Evolutionary conservation across 768 basidiomycete genomes (phyloP), one percentile per base, ranked within the genome.

Genomic region (Dioszegia crocea): DNA sequence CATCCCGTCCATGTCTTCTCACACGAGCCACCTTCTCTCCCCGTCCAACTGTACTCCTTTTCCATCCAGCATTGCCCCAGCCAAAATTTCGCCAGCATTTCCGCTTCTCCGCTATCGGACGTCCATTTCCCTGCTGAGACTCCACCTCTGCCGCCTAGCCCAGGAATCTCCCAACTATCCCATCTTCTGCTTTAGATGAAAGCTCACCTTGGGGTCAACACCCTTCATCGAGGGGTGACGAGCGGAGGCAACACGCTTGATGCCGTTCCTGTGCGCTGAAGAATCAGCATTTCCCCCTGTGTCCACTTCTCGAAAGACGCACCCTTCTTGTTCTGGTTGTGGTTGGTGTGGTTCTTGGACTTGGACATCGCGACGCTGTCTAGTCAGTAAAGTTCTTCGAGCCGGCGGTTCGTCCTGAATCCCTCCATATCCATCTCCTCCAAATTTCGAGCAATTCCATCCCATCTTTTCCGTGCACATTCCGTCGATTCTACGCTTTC

Each of bases 321-420:
- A 76, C 74, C 91, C 85, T 96, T 97, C 80, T 85, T 86, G 68
- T 67, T 74, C 82, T 96, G 91, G 83, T 94, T 96, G 84, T 94
- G 92, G 80, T 69, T 68, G 60, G 77, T 78, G 68, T 78, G 77
- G 67, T 97, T 97, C 84, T 97, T 97, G 65, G 94, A 98, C 82
- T 98, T 96, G 84, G 92, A 86, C 91, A 96, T 97, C 68, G 76
- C 70, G 33, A 14, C 33, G 33, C 33, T 33, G 33, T 6, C 6
- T 6, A 33, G 33, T 33, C 14, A 33, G 33, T 14, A 33, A 14
- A 14, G 6, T 6, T 33, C 33, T 14, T 14, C 14, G 33, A 6
- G 14, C 14, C 33, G 33, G n/a, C n/a, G n/a, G n/a, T n/a, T n/a
- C n/a, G n/a, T n/a, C n/a, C n/a, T n/a, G n/a, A n/a, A n/a, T n/a